These are phyloP conservation scores for Cutaneotrichosporon sp. DNA, from an alignment of 1,284 basidiomycete genomes.

Conservation along the genomic window DNA sequence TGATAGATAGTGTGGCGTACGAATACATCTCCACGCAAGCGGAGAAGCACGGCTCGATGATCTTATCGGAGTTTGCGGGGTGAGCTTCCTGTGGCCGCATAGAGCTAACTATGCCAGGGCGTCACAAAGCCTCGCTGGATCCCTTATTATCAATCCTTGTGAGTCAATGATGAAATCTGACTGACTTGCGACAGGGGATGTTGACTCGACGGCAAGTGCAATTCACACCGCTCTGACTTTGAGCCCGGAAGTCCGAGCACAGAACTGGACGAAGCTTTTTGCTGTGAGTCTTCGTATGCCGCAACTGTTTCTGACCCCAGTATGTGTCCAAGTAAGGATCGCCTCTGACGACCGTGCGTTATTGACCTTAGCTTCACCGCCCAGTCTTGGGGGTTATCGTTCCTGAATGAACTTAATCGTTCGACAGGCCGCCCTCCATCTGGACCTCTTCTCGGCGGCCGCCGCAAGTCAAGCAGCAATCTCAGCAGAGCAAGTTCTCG, in stretches of 20 bases:
- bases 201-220: slow-evolving; percentile 90
- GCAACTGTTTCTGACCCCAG: slow-evolving; percentile 23
- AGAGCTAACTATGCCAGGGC: slow-evolving; percentile 51
- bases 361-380: slow-evolving; percentile 58
- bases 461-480: slow-evolving; percentile 18
- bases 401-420: slow-evolving; percentile 66
- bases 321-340: slow-evolving; percentile 73
- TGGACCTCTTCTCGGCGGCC: slow-evolving; percentile 18
- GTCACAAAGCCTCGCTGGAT: slow-evolving; percentile 89
- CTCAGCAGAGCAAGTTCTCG: slow-evolving; percentile 22
- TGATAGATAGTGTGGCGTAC: slow-evolving; percentile 78
- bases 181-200: slow-evolving; percentile 56
- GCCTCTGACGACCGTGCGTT: not conserved
- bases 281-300: slow-evolving; percentile 67
- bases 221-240: slow-evolving; percentile 92
- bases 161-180: slow-evolving; percentile 15
- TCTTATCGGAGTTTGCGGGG: slow-evolving; percentile 96
- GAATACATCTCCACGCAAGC: slow-evolving; percentile 97
- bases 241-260: slow-evolving; percentile 68
- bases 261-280: slow-evolving; percentile 92
- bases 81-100: not conserved
- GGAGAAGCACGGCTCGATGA: slow-evolving; percentile 89
- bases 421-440: slow-evolving; percentile 27
- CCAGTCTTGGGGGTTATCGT: slow-evolving; percentile 85
- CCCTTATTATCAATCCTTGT: slow-evolving; percentile 90